phyloP scores from a whole-genome alignment of 2,329 filamentous ascomycete species.

The Colletotrichum magnum region DNA sequence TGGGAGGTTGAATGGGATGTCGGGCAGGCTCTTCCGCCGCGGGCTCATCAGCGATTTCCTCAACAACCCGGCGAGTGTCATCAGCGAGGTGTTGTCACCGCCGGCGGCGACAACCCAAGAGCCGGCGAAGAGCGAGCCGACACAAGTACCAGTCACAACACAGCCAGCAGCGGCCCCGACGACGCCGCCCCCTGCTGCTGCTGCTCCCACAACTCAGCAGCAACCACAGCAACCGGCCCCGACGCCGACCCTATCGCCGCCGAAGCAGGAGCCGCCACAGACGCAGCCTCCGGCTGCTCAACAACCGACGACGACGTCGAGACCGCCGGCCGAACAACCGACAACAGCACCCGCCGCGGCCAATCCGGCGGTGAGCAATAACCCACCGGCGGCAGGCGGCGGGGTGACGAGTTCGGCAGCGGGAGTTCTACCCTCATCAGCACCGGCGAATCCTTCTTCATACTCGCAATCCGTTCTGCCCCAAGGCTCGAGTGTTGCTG shows the following conservation, averaged over 20 bases:
- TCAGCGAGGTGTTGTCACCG: conserved; percentile 31
- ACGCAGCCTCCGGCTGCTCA: background rate
- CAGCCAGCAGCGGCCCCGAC: conserved; percentile 12
- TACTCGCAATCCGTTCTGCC: background rate
- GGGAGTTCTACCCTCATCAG: background rate
- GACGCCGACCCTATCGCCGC: background rate
- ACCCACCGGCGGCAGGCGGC: background rate
- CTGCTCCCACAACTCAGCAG: conserved; percentile 3
- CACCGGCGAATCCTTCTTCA: background rate
- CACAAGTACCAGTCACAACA: conserved; percentile 20
- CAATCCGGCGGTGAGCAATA: background rate
- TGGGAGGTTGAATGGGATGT: conserved; percentile 12
- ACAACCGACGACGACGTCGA: background rate
- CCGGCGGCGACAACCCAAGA: conserved; percentile 32
- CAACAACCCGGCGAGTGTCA: conserved; percentile 9
- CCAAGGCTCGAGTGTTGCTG: background rate
- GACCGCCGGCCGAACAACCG: background rate
- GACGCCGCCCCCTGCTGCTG: conserved; percentile 8
- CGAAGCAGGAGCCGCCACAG: conserved; percentile 18
- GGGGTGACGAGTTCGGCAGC: background rate
- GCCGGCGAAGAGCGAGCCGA: background rate
- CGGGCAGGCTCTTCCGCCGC: conserved; percentile 13
- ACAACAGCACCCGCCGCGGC: background rate
- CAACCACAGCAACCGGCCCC: conserved; percentile 19
- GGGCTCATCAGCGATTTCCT: conserved; percentile 28